Evolutionary conservation across 1,284 basidiomycete species (phyloP).

Genomic region (Malassezia obtusa): DNA sequence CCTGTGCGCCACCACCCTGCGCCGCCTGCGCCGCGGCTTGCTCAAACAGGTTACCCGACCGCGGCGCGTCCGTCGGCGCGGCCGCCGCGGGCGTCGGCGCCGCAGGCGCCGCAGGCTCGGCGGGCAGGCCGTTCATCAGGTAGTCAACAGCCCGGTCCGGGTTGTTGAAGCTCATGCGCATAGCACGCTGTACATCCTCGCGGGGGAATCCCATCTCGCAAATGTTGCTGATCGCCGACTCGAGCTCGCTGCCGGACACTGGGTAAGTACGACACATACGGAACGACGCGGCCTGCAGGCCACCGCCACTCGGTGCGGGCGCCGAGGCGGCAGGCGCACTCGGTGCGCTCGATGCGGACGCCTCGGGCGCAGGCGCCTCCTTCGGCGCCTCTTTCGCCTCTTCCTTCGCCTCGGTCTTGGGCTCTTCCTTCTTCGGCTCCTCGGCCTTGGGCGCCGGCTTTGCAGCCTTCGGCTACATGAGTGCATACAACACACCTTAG

Average conservation of each 20-base stretch:
- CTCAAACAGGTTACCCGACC: constrained; percentile 49
- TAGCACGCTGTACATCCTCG: constrained; percentile 70
- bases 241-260: constrained; percentile 31
- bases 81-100: constrained; percentile 48
- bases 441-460: constrained; percentile 17
- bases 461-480: constrained; percentile 25
- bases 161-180: constrained; percentile 94
- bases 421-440: neutral
- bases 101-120: constrained; percentile 55
- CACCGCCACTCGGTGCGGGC: neutral
- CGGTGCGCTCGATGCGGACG: too few species aligned
- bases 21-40: constrained; percentile 45
- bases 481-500: constrained; percentile 61
- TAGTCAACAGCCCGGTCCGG: constrained; percentile 97
- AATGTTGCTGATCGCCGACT: constrained; percentile 49
- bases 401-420: constrained; percentile 2
- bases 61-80: constrained; percentile 22
- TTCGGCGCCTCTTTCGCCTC: too few species aligned
- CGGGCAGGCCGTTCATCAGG: constrained; percentile 64
- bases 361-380: neutral
- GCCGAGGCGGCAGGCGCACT: neutral
- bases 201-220: constrained; percentile 85
- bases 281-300: constrained; percentile 11
- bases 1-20: constrained; percentile 17
- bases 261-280: constrained; percentile 1